Percentiles rank a stretch among this genome's conserved stretches.
Conservation (phyloP, 225 moss, liverwort and hornwort genomes). For the Physcomitrellopsis africana region DNA sequence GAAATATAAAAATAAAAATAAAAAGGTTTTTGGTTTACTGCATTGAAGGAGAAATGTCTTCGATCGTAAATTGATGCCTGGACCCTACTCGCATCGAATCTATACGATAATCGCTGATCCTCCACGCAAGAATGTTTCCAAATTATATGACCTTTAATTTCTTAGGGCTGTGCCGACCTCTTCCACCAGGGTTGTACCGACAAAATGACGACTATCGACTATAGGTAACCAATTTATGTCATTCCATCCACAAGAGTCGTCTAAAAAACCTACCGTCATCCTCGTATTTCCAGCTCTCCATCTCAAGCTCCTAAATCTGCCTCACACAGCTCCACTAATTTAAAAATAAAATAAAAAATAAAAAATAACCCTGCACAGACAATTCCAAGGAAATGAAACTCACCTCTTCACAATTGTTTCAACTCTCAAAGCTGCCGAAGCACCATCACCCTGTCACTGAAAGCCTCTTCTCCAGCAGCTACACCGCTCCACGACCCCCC, state of each 20-base stretch:
- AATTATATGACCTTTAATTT: neutral
- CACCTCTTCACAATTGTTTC: neutral
- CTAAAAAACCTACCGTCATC: too few relatives aligned
- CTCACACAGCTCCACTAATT: neutral
- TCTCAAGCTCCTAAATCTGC: constrained; percentile 30
- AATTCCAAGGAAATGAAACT: neutral
- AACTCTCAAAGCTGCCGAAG: neutral
- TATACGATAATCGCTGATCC: neutral
- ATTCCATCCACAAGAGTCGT: too few relatives aligned
- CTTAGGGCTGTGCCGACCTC: too few relatives aligned
- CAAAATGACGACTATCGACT: too few relatives aligned
- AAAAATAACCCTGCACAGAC: neutral
- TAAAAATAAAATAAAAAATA: too few relatives aligned
- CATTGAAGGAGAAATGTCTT: constrained; percentile 4
- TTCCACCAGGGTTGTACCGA: too few relatives aligned
- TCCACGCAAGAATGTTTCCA: neutral
- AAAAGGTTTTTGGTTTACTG: neutral
- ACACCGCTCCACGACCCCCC: neutral
- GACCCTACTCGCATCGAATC: constrained; percentile 10
- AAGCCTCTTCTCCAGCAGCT: neutral
- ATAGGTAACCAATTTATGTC: too few relatives aligned
- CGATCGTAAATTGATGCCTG: neutral
- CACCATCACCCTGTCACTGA: neutral
- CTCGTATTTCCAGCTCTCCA: too few relatives aligned
- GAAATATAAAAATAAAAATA: too few relatives aligned